These are phyloP conservation scores for Gloeostereum incarnatum DNA, from an alignment of 768 basidiomycete genomes.

Conservation along the genomic window DNA sequence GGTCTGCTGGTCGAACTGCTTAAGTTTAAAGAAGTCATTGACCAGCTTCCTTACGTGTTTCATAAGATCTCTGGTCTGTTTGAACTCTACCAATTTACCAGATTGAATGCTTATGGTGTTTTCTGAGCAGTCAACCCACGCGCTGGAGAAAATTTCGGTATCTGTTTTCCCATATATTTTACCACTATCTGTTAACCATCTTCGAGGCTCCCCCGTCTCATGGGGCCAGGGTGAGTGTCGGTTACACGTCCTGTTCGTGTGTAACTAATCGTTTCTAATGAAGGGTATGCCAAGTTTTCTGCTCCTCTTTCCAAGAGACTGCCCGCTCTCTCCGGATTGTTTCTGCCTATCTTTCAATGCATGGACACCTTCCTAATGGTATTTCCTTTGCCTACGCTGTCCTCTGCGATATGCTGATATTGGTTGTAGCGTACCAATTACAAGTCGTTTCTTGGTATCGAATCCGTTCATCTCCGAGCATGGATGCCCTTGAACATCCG, in stretches of 20 bases:
- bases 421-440: neutral
- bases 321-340: conserved; percentile 1
- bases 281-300: conserved; percentile 3
- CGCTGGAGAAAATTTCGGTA: conserved; percentile 1
- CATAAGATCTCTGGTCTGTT: conserved; percentile 3
- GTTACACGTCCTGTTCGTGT: too few relatives aligned
- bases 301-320: conserved; percentile 1
- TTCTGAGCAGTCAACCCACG: conserved; percentile 3
- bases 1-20: conserved; percentile 1
- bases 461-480: conserved; percentile 2
- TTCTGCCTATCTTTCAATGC: conserved; percentile 1
- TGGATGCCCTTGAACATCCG: conserved; percentile 4
- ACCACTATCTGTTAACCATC: too few relatives aligned
- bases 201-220: too few relatives aligned
- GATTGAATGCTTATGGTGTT: too few relatives aligned
- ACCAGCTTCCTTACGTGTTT: conserved; percentile 2
- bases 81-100: too few relatives aligned
- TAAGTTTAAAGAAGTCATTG: conserved; percentile 2
- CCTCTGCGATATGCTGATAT: too few relatives aligned
- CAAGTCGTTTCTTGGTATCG: conserved; percentile 1
- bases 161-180: too few relatives aligned
- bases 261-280: too few relatives aligned
- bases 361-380: conserved; percentile 2
- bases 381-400: too few relatives aligned
- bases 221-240: too few relatives aligned